These are phyloP conservation scores for Colletotrichum scovillei DNA, from an alignment of 2,329 filamentous ascomycete species.

Conservation along the genomic window DNA sequence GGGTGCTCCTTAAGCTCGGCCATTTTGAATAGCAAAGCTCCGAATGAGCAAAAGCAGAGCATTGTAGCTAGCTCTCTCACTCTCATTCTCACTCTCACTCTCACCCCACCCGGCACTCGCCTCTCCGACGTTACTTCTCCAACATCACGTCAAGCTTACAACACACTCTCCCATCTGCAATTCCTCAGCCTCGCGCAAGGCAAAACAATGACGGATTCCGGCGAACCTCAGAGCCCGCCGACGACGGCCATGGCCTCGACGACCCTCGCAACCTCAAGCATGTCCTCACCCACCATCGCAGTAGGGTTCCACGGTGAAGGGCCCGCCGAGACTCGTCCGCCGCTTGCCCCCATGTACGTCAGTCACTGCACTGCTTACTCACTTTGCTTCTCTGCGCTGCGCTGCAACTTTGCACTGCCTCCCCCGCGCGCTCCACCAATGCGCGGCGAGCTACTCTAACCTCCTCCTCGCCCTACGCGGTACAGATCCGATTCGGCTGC, in stretches of 20 bases:
- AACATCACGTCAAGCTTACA: not conserved
- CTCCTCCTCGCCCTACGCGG: not conserved
- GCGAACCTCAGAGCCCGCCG: slow-evolving; percentile 19
- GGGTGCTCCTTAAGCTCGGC: not conserved
- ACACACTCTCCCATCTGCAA: not conserved
- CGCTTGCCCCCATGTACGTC: slow-evolving; percentile 57
- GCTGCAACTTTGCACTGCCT: slow-evolving; percentile 36
- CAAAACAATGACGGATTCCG: slow-evolving; percentile 18
- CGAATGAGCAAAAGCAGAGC: not conserved
- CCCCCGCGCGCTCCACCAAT: slow-evolving; percentile 30
- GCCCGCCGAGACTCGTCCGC: slow-evolving; percentile 41
- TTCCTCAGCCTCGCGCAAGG: slow-evolving; percentile 9
- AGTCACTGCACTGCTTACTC: not conserved
- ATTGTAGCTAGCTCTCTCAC: not conserved
- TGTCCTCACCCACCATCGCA: slow-evolving; percentile 34
- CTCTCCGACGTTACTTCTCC: slow-evolving; percentile 19
- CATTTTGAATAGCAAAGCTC: not conserved
- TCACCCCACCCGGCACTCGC: not conserved
- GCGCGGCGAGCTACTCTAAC: slow-evolving; percentile 27
- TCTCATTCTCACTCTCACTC: not conserved
- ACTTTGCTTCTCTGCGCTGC: slow-evolving; percentile 3
- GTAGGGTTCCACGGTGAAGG: slow-evolving; percentile 33
- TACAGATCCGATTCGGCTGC: slow-evolving; percentile 35
- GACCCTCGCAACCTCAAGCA: slow-evolving; percentile 8
- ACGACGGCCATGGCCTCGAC: slow-evolving; percentile 32